Base-by-base conservation (phyloP, 306 rosid species). In the Prunus mume region DNA sequence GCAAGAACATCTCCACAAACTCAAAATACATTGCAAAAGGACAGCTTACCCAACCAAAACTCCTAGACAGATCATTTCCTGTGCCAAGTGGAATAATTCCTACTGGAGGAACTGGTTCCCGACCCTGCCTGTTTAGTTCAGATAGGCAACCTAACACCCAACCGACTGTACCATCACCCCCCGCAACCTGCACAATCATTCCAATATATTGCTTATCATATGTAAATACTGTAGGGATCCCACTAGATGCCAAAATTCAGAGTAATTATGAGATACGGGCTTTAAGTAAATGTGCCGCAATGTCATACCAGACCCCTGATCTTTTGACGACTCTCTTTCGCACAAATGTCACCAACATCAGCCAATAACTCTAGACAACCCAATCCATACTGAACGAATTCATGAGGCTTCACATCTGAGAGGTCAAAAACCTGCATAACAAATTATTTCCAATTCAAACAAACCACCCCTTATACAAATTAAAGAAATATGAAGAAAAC, bases 111-210 rank as follows among this genome's bases (percentile, higher is more conserved):
- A 93, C 88, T 63, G 97, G 93, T 63, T 77, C 83, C 30, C 88
- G 84, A 18, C 84, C 85, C 65, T 75, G 84, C 34, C 46, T 64
- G 49, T 81, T 75, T 81, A 96, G 97, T 66, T 88, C 90, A 76
- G 85, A 86, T 18, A 96, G 90, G 85, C 98, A 83, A 78, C 98
- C 98, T 54, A 96, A 88, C 49, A 93, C 98, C 99, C 99, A 96
- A 62, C 99, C 99, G 41, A 96, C 98, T 17, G 99, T 89, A 71
- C 99, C 99, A 81, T 96, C 99, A 76, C 99, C 99, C 68, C 99
- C 99, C 58, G 99, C 99, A 83, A 93, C 99, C 99, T 96, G 87
- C 73, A 68, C 86, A 85, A 75, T 76, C 76, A 87, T 69, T 83
- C 79, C 72, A 74, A 28, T 45, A 43, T 47, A 8, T 41, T 18